Conservation (phyloP, 257 asterid genomes). For the Handroanthus guayacan region DNA sequence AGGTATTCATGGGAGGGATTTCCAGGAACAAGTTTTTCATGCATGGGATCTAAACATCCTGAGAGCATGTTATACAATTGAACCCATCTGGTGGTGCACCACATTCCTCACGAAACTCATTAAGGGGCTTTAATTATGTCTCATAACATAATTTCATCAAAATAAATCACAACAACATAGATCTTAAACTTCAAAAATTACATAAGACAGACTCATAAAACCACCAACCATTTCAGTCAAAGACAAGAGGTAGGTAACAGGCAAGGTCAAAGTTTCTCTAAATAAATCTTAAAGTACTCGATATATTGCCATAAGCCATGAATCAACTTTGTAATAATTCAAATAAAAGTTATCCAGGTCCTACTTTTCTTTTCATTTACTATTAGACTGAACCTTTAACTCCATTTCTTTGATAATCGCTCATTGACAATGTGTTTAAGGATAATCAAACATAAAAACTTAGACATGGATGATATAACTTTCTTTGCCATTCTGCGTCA, state of each 20-base stretch:
- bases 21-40: slow-evolving; percentile 14
- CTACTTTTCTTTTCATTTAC: slow-evolving; percentile 9
- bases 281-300: slow-evolving; percentile 5
- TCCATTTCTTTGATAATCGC: background rate
- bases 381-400: slow-evolving; percentile 1
- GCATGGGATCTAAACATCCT: slow-evolving; percentile 10
- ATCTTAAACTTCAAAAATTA: slow-evolving; percentile 24
- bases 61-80: slow-evolving; percentile 1
- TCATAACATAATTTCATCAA: slow-evolving; percentile 12
- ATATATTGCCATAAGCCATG: slow-evolving; percentile 4
- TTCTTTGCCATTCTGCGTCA: background rate
- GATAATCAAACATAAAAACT: slow-evolving; percentile 15
- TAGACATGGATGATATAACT: background rate
- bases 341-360: background rate
- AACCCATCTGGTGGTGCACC: slow-evolving; percentile 1
- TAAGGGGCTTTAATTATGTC: background rate
- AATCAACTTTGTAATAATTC: slow-evolving; percentile 11
- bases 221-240: slow-evolving; percentile 17
- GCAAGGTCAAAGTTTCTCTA: slow-evolving; percentile 12
- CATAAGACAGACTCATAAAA: slow-evolving; percentile 3
- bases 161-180: slow-evolving; percentile 4
- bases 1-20: slow-evolving; percentile 6
- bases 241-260: background rate
- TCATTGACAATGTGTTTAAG: slow-evolving; percentile 8
- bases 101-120: background rate